Evolutionary conservation across 768 basidiomycete genomes (phyloP).

Genomic region (Pleurotus ostreatus): DNA sequence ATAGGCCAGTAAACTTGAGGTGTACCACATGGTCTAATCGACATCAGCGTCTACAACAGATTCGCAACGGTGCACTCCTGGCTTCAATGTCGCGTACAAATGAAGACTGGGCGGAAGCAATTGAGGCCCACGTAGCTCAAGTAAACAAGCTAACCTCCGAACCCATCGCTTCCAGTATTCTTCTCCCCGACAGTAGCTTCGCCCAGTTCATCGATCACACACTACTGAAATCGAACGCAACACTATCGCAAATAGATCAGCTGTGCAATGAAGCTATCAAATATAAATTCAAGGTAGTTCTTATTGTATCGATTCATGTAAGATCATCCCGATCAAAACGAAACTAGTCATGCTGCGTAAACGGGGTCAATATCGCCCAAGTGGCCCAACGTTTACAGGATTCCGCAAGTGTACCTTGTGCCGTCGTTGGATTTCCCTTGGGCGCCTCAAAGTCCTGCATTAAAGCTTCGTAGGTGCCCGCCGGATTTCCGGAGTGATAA

Average conservation of each 20-base stretch:
- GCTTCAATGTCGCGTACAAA: constrained; percentile 22
- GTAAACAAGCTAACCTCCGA: constrained; percentile 20
- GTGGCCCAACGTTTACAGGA: constrained; percentile 35
- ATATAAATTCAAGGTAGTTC: constrained; percentile 43
- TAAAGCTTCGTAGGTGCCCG: constrained; percentile 38
- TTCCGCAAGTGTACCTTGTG: constrained; percentile 36
- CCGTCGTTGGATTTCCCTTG: constrained; percentile 49
- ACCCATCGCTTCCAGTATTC: constrained; percentile 14
- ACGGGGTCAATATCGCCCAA: constrained; percentile 38
- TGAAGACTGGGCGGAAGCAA: constrained; percentile 27
- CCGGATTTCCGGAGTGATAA: background rate
- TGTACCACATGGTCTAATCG: too few species aligned
- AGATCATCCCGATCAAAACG: background rate
- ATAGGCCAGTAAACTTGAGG: too few species aligned
- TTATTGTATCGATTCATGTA: background rate
- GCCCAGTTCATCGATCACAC: constrained; percentile 45
- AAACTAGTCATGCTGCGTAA: constrained; percentile 47
- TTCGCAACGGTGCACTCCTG: background rate
- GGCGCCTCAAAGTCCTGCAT: constrained; percentile 39
- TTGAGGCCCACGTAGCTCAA: constrained; percentile 24
- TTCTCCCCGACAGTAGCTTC: constrained; percentile 24
- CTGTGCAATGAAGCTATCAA: constrained; percentile 46
- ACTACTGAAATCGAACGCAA: constrained; percentile 46
- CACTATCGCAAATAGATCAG: constrained; percentile 36
- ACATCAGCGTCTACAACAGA: background rate